Conservation (phyloP, 1,139 yeast genomes). For the Protomyces macrosporus region DNA sequence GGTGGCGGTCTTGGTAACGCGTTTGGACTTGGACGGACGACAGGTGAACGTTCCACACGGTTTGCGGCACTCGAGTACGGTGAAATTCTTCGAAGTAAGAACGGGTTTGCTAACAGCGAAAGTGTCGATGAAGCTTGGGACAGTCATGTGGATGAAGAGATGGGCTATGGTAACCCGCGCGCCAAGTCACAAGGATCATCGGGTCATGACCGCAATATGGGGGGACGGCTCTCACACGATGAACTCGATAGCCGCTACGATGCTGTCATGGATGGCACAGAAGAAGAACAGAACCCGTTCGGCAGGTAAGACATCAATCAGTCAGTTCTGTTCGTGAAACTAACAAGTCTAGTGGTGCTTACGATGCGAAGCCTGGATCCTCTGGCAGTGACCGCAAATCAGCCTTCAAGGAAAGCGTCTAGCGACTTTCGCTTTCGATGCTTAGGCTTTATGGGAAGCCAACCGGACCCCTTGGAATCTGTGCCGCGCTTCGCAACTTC, state of each 20-base stretch:
- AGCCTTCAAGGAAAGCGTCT: constrained; percentile 21
- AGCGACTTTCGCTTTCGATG: neutral
- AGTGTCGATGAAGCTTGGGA: constrained; percentile 26
- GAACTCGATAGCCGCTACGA: constrained; percentile 21
- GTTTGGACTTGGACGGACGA: neutral
- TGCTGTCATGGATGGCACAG: constrained; percentile 22
- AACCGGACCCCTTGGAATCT: too few relatives aligned
- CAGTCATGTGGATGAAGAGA: constrained; percentile 21
- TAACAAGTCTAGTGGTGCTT: neutral
- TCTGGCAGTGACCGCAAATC: constrained; percentile 4
- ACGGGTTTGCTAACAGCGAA: neutral
- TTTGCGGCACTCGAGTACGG: constrained; percentile 24
- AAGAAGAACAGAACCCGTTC: constrained; percentile 4
- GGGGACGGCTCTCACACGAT: constrained; percentile 6
- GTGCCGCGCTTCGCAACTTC: too few relatives aligned
- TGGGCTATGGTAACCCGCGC: constrained; percentile 12
- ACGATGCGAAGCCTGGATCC: neutral
- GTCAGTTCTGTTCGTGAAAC: neutral
- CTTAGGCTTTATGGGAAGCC: too few relatives aligned
- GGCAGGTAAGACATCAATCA: neutral
- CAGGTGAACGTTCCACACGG: constrained; percentile 19
- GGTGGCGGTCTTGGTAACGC: neutral
- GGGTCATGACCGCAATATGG: neutral
- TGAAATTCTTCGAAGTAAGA: neutral
- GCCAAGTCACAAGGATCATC: neutral